Conservation (phyloP, 371 early-diverging fungal species). For the Apophysomyces ossiformis region DNA sequence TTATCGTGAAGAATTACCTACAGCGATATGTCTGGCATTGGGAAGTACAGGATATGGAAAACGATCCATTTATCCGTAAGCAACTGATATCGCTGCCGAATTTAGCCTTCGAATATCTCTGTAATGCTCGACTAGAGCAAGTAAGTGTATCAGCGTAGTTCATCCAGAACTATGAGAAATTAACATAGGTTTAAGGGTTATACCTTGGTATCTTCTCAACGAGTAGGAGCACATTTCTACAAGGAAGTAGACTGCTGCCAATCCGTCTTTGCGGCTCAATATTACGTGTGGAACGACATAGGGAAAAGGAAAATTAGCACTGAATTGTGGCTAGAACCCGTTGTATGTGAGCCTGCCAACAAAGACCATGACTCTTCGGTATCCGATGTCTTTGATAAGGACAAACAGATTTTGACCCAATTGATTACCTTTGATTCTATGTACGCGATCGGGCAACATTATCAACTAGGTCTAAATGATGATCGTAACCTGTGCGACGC, state of each 20-base stretch:
- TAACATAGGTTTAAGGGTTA: constrained; percentile 41
- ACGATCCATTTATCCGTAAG: constrained; percentile 37
- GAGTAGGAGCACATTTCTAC: constrained; percentile 64
- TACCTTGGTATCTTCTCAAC: constrained; percentile 54
- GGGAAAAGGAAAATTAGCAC: constrained; percentile 59
- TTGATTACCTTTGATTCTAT: constrained; percentile 76
- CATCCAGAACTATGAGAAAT: not conserved
- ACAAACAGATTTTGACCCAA: constrained; percentile 60
- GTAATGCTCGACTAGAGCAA: constrained; percentile 61
- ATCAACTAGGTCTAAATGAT: constrained; percentile 14
- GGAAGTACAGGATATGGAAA: constrained; percentile 52
- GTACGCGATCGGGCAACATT: constrained; percentile 55
- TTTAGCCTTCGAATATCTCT: constrained; percentile 68
- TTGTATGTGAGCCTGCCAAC: constrained; percentile 6
- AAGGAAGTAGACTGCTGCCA: constrained; percentile 47
- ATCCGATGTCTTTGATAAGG: constrained; percentile 48
- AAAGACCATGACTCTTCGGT: constrained; percentile 32
- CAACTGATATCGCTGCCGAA: constrained; percentile 54
- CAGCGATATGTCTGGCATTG: constrained; percentile 67
- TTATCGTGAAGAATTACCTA: constrained; percentile 63
- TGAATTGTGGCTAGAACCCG: constrained; percentile 80
- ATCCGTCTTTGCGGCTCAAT: constrained; percentile 58
- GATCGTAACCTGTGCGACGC: constrained; percentile 1
- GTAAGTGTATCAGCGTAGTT: constrained; percentile 23
- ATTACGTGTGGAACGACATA: constrained; percentile 64